Conservation (phyloP, 2,329 filamentous ascomycete genomes). For the Botryotinia calthae region DNA sequence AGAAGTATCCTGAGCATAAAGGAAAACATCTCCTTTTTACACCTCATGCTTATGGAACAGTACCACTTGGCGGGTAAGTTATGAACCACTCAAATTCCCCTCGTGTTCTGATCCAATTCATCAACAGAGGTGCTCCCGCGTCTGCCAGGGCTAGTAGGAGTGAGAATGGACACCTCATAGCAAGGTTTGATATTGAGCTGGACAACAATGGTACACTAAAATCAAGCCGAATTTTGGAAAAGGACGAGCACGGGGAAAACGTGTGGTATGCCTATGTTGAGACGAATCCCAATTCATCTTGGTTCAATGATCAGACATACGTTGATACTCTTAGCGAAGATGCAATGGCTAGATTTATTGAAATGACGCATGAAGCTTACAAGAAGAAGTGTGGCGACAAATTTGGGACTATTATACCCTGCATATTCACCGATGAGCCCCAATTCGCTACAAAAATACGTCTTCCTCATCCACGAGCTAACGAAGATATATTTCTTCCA, state of each 20-base stretch:
- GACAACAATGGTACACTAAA: slow-evolving; percentile 33
- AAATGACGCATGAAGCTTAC: slow-evolving; percentile 38
- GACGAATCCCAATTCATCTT: slow-evolving; percentile 34
- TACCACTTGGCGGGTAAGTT: slow-evolving; percentile 12
- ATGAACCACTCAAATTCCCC: neutral
- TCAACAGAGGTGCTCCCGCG: slow-evolving; percentile 15
- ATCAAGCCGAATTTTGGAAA: slow-evolving; percentile 26
- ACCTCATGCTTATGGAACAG: slow-evolving; percentile 25
- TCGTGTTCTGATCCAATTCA: slow-evolving; percentile 7
- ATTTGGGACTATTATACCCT: slow-evolving; percentile 37
- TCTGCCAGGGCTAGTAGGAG: slow-evolving; percentile 14
- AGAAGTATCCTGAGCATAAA: slow-evolving; percentile 34
- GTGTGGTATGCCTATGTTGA: slow-evolving; percentile 40
- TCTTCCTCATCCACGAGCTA: slow-evolving; percentile 30
- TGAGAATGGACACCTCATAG: slow-evolving; percentile 32
- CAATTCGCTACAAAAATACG: slow-evolving; percentile 39
- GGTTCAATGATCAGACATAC: slow-evolving; percentile 40
- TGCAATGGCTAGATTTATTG: slow-evolving; percentile 36
- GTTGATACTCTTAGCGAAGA: slow-evolving; percentile 37
- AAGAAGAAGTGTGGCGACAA: slow-evolving; percentile 36
- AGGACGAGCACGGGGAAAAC: slow-evolving; percentile 30
- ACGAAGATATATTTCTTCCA: slow-evolving; percentile 37
- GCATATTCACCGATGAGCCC: slow-evolving; percentile 40
- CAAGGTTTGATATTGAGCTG: slow-evolving; percentile 32
- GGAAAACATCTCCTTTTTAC: slow-evolving; percentile 37